These are phyloP conservation scores for Claviceps arundinis DNA, from an alignment of 2,329 filamentous ascomycete genomes.

Conservation along the genomic window DNA sequence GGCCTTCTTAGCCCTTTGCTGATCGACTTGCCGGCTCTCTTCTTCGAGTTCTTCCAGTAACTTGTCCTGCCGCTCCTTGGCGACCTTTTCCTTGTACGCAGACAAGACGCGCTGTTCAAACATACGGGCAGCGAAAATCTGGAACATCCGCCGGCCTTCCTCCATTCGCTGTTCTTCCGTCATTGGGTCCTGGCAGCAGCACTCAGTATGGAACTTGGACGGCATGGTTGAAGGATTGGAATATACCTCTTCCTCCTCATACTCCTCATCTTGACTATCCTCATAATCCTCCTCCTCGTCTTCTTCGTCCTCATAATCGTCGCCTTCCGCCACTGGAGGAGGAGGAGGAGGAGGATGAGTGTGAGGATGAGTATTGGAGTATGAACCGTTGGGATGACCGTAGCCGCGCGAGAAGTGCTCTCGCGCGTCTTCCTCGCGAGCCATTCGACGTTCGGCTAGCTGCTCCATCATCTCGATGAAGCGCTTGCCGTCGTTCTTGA, in stretches of 20 bases:
- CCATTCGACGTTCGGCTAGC: slow-evolving; percentile 92
- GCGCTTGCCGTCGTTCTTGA: slow-evolving; percentile 98
- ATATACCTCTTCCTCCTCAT: slow-evolving; percentile 69
- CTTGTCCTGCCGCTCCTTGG: slow-evolving; percentile 79
- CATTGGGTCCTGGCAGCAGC: slow-evolving; percentile 68
- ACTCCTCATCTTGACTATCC: slow-evolving; percentile 50
- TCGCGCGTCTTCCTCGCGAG: slow-evolving; percentile 76
- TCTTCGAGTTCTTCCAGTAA: slow-evolving; percentile 85
- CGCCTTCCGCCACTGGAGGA: slow-evolving; percentile 39
- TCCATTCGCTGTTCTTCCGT: slow-evolving; percentile 98
- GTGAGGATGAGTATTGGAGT: slow-evolving; percentile 52
- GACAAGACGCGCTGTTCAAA: slow-evolving; percentile 94
- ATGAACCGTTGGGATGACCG: slow-evolving; percentile 47
- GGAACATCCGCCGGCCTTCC: slow-evolving; percentile 95
- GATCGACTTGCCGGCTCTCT: slow-evolving; percentile 60
- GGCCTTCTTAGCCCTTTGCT: slow-evolving; percentile 83
- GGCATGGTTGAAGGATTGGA: slow-evolving; percentile 26
- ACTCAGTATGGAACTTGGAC: slow-evolving; percentile 29
- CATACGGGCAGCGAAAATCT: slow-evolving; percentile 98
- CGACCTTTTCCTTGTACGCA: slow-evolving; percentile 96
- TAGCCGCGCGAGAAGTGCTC: slow-evolving; percentile 48
- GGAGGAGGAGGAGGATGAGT: slow-evolving; percentile 37
- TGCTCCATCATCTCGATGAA: slow-evolving; percentile 99
- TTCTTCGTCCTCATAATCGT: slow-evolving; percentile 60
- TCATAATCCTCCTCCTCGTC: slow-evolving; percentile 48